phyloP scores from a whole-genome alignment of 1,284 basidiomycete genomes.

The Naganishia liquefaciens region DNA sequence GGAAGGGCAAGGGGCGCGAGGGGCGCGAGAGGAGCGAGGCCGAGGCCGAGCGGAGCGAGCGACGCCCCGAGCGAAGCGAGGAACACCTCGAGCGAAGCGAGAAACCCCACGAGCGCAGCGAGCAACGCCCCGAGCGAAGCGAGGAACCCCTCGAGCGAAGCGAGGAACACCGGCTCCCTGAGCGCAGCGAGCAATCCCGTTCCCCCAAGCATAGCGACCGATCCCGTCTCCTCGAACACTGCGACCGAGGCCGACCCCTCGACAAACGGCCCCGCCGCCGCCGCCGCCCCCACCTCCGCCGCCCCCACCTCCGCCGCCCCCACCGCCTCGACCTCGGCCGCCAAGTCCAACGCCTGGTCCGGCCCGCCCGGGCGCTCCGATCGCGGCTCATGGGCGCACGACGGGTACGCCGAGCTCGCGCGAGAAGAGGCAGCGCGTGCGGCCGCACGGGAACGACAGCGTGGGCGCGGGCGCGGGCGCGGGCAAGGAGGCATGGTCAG shows the following conservation, averaged over 20 bases:
- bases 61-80: background rate
- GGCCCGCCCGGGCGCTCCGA: slow-evolving; percentile 18
- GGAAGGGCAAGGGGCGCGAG: slow-evolving; percentile 56
- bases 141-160: background rate
- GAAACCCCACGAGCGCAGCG: background rate
- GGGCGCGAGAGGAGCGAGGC: slow-evolving; percentile 54
- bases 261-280: background rate
- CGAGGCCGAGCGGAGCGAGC: slow-evolving; percentile 55
- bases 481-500: slow-evolving; percentile 21
- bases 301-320: background rate
- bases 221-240: too few relatives aligned
- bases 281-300: background rate
- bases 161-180: background rate
- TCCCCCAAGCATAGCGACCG: background rate
- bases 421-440: slow-evolving; percentile 43
- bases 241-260: background rate
- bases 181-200: background rate
- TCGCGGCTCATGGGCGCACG: slow-evolving; percentile 31
- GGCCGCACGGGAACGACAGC: slow-evolving; percentile 63
- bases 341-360: slow-evolving; percentile 1
- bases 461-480: slow-evolving; percentile 10
- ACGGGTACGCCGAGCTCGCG: slow-evolving; percentile 30
- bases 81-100: background rate
- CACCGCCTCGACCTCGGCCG: background rate
- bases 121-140: background rate